phyloP scores from a whole-genome alignment of 78 protist species.

The Chrysochromulina parva region DNA sequence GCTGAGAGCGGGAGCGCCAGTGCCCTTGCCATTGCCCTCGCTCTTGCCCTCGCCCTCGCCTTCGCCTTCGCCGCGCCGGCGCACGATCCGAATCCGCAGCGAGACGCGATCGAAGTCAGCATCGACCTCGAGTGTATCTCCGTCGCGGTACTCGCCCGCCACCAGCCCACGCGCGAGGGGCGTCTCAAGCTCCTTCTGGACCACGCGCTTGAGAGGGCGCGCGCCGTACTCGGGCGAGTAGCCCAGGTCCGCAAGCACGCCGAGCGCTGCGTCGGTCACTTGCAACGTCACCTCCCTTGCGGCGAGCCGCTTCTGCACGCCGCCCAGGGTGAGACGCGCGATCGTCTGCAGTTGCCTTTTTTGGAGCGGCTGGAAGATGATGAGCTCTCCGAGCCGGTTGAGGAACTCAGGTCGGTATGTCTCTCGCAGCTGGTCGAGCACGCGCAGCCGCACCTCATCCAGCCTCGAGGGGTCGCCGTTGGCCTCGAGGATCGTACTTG shows the following conservation, averaged over 20 bases:
- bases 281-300: background rate
- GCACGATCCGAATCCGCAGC: no score
- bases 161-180: conserved; percentile 48
- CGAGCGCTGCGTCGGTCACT: background rate
- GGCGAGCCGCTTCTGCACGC: background rate
- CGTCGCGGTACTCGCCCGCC: conserved; percentile 35
- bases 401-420: conserved; percentile 70
- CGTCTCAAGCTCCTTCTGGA: conserved; percentile 38
- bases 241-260: conserved; percentile 40
- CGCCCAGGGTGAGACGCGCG: background rate
- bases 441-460: background rate
- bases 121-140: background rate
- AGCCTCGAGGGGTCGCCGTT: background rate
- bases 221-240: conserved; percentile 73
- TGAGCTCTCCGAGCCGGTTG: conserved; percentile 73
- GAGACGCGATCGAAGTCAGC: background rate
- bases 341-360: background rate
- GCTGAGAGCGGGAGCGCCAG: no score
- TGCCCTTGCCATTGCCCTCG: no score
- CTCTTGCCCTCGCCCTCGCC: no score
- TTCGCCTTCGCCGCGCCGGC: no score
- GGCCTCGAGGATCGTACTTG: conserved; percentile 1
- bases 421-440: background rate
- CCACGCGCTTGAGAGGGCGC: conserved; percentile 66
- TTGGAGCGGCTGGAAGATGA: conserved; percentile 56